Evolutionary conservation across 2,329 filamentous ascomycete genomes (phyloP).

Genomic region (Ophiosphaerella korrae): DNA sequence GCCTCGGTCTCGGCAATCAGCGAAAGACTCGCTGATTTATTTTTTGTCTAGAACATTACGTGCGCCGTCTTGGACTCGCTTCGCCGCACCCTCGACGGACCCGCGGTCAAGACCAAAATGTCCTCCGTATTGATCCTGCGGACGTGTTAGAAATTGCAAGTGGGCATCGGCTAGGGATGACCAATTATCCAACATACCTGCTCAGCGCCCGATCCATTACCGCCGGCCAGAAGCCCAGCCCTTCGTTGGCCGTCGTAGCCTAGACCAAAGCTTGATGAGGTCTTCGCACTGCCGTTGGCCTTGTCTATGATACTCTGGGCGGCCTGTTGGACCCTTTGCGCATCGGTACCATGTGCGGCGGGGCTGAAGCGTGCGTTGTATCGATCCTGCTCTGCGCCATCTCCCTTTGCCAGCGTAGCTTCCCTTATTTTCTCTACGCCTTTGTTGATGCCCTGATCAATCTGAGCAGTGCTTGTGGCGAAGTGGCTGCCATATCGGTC

Average conservation of each 20-base stretch:
- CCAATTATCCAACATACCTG: constrained; percentile 29
- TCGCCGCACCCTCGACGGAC: constrained; percentile 28
- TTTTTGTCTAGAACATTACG: constrained; percentile 26
- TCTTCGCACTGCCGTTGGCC: constrained; percentile 29
- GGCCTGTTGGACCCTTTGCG: constrained; percentile 30
- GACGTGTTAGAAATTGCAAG: neutral
- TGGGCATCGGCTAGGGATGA: neutral
- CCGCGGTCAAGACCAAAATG: constrained; percentile 34
- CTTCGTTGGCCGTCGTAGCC: constrained; percentile 38
- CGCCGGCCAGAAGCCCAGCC: constrained; percentile 33
- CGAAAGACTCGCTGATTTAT: constrained; percentile 7
- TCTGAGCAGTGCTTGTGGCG: constrained; percentile 23
- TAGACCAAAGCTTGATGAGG: constrained; percentile 28
- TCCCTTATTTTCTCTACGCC: constrained; percentile 25
- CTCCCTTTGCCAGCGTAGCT: constrained; percentile 16
- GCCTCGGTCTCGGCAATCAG: neutral
- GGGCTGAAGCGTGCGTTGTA: constrained; percentile 32
- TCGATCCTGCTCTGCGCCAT: constrained; percentile 33
- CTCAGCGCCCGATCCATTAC: constrained; percentile 39
- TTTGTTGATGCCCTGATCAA: constrained; percentile 25
- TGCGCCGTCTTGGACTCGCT: constrained; percentile 33
- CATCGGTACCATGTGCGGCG: constrained; percentile 23
- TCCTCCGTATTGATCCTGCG: constrained; percentile 36
- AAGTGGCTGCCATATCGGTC: constrained; percentile 40
- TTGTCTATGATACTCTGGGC: constrained; percentile 27